These are phyloP conservation scores for Grigorovia yakushimaensis DNA, from an alignment of 805 yeast species.

Conservation along the genomic window DNA sequence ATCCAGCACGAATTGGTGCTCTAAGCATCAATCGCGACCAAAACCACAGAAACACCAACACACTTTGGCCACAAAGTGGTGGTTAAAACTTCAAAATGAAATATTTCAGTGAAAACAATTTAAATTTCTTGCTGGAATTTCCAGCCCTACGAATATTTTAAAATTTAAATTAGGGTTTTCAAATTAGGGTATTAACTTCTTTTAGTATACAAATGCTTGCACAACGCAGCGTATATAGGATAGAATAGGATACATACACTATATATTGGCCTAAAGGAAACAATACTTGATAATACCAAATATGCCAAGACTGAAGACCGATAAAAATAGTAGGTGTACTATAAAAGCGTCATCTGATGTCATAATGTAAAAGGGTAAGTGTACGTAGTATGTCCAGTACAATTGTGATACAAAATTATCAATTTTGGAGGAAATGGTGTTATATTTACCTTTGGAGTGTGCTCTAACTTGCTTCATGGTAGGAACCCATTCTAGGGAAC, in stretches of 20 bases:
- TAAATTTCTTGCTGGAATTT: not conserved
- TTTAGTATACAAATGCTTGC: not conserved
- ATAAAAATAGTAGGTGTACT: constrained; percentile 31
- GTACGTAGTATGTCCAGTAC: constrained; percentile 38
- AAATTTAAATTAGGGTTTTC: not conserved
- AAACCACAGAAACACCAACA: too few relatives aligned
- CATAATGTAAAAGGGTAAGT: constrained; percentile 37
- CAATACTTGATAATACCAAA: constrained; percentile 31
- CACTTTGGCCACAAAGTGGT: too few relatives aligned
- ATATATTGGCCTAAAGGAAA: constrained; percentile 8
- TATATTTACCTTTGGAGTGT: constrained; percentile 6
- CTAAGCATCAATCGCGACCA: too few relatives aligned
- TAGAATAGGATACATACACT: not conserved
- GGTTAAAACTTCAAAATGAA: too few relatives aligned
- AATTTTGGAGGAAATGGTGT: constrained; percentile 15
- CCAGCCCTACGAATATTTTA: too few relatives aligned
- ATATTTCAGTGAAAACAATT: too few relatives aligned
- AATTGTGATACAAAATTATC: constrained; percentile 14
- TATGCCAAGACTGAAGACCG: constrained; percentile 30
- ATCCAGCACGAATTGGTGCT: too few relatives aligned
- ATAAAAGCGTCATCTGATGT: constrained; percentile 34
- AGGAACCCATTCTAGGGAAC: constrained; percentile 5
- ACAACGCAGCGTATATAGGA: not conserved
- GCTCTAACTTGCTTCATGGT: constrained; percentile 10
- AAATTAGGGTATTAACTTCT: not conserved